Evolutionary conservation across 106 monocot genomes (phyloP).

Genomic region (Dendrobium nobile): DNA sequence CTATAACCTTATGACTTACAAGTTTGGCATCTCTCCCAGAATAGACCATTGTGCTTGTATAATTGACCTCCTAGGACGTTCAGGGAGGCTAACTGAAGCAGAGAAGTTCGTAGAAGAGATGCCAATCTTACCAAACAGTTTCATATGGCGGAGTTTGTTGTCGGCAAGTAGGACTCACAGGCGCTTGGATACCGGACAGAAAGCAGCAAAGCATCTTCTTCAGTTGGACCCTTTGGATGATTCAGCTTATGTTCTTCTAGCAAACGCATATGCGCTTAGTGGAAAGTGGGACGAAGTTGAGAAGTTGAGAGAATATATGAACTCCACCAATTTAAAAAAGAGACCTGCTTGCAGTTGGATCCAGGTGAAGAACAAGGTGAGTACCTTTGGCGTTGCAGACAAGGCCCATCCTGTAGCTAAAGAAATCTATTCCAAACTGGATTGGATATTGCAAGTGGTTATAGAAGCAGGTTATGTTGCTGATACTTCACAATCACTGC

Average conservation of each 20-base stretch:
- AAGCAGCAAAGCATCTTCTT: constrained; percentile 58
- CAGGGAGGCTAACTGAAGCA: constrained; percentile 66
- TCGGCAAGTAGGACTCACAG: constrained; percentile 68
- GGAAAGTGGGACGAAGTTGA: constrained; percentile 68
- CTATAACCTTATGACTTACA: constrained; percentile 45
- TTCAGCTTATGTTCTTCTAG: constrained; percentile 85
- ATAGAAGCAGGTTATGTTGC: constrained; percentile 49
- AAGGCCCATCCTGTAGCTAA: constrained; percentile 24
- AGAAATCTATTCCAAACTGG: constrained; percentile 48
- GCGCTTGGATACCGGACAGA: constrained; percentile 51
- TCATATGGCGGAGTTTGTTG: constrained; percentile 80
- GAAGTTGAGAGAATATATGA: constrained; percentile 55
- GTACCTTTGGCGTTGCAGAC: constrained; percentile 54
- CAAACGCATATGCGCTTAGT: constrained; percentile 65
- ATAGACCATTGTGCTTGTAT: constrained; percentile 87
- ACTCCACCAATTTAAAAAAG: constrained; percentile 58
- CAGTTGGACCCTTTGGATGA: constrained; percentile 69
- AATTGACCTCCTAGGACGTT: constrained; percentile 77
- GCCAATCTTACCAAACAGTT: constrained; percentile 50
- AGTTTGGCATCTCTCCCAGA: constrained; percentile 47
- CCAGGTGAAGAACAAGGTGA: constrained; percentile 62
- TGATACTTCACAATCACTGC: constrained; percentile 51
- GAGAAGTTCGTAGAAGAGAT: constrained; percentile 64
- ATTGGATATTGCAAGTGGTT: constrained; percentile 45
- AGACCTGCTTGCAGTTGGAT: constrained; percentile 87